Evolutionary conservation across 2,329 filamentous ascomycete genomes (phyloP).

Genomic region (Alternaria atra): DNA sequence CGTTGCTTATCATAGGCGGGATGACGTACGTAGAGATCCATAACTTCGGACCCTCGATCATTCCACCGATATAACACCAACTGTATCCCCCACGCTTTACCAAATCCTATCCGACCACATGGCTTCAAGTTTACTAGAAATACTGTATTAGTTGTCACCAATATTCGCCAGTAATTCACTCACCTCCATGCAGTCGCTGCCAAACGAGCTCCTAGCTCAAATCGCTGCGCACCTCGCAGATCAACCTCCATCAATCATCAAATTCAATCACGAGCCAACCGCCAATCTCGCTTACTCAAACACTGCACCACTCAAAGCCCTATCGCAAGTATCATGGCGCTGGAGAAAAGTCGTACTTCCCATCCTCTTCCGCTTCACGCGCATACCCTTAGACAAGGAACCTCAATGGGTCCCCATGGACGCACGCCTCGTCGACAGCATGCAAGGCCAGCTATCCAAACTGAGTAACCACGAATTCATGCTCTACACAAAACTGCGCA

Average conservation of each 20-base stretch:
- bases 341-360: slow-evolving; percentile 46
- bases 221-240: slow-evolving; percentile 44
- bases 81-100: not conserved
- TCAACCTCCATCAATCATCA: slow-evolving; percentile 42
- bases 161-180: too few relatives aligned
- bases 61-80: not conserved
- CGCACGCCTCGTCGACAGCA: slow-evolving; percentile 43
- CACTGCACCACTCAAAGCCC: slow-evolving; percentile 36
- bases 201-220: slow-evolving; percentile 49
- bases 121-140: too few relatives aligned
- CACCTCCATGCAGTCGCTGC: slow-evolving; percentile 37
- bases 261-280: slow-evolving; percentile 47
- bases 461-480: slow-evolving; percentile 46
- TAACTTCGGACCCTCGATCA: not conserved
- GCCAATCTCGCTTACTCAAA: slow-evolving; percentile 34
- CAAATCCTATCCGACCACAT: too few relatives aligned
- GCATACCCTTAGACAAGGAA: slow-evolving; percentile 37
- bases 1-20: not conserved
- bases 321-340: slow-evolving; percentile 45
- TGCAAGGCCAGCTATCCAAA: slow-evolving; percentile 42
- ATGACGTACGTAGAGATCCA: slow-evolving; percentile 1
- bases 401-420: slow-evolving; percentile 49
- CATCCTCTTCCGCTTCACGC: slow-evolving; percentile 43
- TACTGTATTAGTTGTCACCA: too few relatives aligned
- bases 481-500: slow-evolving; percentile 44